Evolutionary conservation across 2,329 filamentous ascomycete species (phyloP), one percentile per base, ranked within the genome.

Genomic region (Rhytidhysteron rufulum): DNA sequence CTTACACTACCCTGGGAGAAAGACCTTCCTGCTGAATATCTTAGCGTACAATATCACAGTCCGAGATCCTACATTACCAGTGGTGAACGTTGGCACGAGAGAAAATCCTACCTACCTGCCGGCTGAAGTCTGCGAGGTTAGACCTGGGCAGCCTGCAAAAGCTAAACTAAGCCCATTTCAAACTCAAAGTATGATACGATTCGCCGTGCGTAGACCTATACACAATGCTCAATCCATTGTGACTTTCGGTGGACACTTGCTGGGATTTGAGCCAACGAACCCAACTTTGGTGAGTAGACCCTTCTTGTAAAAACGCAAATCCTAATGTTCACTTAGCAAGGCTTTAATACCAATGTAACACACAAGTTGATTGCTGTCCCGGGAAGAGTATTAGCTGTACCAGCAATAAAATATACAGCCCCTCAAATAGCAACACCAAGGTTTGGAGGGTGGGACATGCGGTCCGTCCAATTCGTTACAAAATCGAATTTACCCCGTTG

Each of bases 81-180:
- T 60, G 1, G 36, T 60, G 42, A 56, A 58, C 17, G 49, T 49
- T 17, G 53, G 49, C n/a, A 53, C 42, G 5, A 39, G 47, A 3
- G 47, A 57, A 4, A 50, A 57, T 2, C 54, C 55, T 1, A 48
- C 47, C 31, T 59, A 53, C 38, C 44, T 59, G 4, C 55, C 55
- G 2, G 38, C 48, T 11, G 49, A 58, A 41, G 47, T 57, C 5
- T 60, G 56, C 37, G n/a, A 41, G 0, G 54, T 59, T 7, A 11
- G 50, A 7, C 41, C 53, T 1, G 55, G 55, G 5, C 57, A 60
- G 34, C 33, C 50, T n/a, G 41, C 51, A 1, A 49, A 47, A 4
- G 29, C 48, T 11, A 56, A 57, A 40, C 48, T 60, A 4, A 46
- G 48, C 24, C 20, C 34, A 1, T 18, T 22, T 11, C 57, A 60